Base-by-base conservation (phyloP, 192 early-diverging fungal genomes). In the Coemansia erecta region DNA sequence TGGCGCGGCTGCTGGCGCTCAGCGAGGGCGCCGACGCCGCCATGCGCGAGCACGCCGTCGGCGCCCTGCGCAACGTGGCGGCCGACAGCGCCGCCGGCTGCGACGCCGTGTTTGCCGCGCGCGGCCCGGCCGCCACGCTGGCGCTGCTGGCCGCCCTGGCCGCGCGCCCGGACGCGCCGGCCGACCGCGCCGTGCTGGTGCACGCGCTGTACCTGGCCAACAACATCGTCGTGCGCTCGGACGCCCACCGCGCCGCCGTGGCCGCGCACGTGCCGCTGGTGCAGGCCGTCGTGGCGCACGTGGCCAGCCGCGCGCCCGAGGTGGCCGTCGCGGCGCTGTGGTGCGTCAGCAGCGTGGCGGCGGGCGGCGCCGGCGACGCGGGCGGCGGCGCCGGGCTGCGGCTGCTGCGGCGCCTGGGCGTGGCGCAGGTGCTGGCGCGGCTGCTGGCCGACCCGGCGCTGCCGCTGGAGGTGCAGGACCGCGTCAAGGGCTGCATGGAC, bases 401-500 rank as follows among this genome's bases (percentile, higher is more conserved):
- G 0, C 58, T 56, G 45, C 64, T 71, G 17, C 28, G 31, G n/a
- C 52, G 35, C 17, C 56, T 63, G 52, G 62, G 56, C 18, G 54
- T 77, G 5, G 56, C 55, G 19, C 18, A 49, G 19, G 54, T 43
- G 26, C 65, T 77, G 6, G 63, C 63, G 26, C 46, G 35, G 15
- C 58, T 72, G 68, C 56, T 62, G 18, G 26, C 12, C 31, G 63
- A 72, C 42, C 42, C 42, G 22, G 44, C 54, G 21, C 43, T 67
- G 41, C 54, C 58, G 40, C 50, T 77, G 50, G 60, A 62, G 19
- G 74, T 77, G 39, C 69, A 58, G 26, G 74, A 77, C 58, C 63
- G 74, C 11, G 69, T 72, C n/a, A 71, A 68, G 63, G 63, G 64
- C 65, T 77, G 74, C 56, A 44, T 71, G 8, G 74, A 77, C 51